Evolutionary conservation across 2,329 filamentous ascomycete genomes (phyloP).

Genomic region (Leptographium wingfieldii): DNA sequence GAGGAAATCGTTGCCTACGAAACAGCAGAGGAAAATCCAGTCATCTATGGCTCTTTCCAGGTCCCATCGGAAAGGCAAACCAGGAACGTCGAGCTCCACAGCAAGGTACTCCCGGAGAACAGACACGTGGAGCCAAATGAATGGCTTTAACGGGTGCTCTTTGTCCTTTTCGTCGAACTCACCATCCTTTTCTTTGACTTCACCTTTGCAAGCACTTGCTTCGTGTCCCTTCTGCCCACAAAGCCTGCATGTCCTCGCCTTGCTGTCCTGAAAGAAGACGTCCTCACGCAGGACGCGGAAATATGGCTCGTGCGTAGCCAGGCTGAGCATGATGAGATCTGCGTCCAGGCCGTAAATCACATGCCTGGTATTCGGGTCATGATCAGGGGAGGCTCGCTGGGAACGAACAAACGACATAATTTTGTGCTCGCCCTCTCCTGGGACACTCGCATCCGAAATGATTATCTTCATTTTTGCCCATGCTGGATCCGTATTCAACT

Average conservation of each 20-base stretch:
- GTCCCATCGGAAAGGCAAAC: constrained; percentile 79
- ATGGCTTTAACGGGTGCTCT: constrained; percentile 64
- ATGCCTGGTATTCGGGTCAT: constrained; percentile 93
- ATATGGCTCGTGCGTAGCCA: constrained; percentile 93
- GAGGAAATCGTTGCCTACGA: constrained; percentile 96
- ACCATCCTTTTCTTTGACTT: constrained; percentile 63
- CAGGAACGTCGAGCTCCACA: constrained; percentile 73
- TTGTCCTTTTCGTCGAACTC: constrained; percentile 75
- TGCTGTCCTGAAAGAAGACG: constrained; percentile 84
- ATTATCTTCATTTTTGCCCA: constrained; percentile 97
- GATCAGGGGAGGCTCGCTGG: constrained; percentile 77
- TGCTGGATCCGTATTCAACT: constrained; percentile 88
- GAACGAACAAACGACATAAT: constrained; percentile 98
- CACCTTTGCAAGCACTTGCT: constrained; percentile 70
- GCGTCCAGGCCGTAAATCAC: constrained; percentile 98
- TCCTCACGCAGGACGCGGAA: constrained; percentile 95
- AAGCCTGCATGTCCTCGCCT: constrained; percentile 67
- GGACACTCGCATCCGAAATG: constrained; percentile 95
- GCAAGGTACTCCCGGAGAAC: constrained; percentile 86
- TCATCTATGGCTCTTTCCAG: constrained; percentile 90
- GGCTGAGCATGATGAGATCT: constrained; percentile 95
- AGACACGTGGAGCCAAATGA: constrained; percentile 95
- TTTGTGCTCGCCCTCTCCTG: constrained; percentile 97
- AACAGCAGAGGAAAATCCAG: constrained; percentile 99
- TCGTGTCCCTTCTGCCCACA: constrained; percentile 92